Conservation (phyloP, 2,329 filamentous ascomycete genomes). For the Dactylonectria macrodidyma region DNA sequence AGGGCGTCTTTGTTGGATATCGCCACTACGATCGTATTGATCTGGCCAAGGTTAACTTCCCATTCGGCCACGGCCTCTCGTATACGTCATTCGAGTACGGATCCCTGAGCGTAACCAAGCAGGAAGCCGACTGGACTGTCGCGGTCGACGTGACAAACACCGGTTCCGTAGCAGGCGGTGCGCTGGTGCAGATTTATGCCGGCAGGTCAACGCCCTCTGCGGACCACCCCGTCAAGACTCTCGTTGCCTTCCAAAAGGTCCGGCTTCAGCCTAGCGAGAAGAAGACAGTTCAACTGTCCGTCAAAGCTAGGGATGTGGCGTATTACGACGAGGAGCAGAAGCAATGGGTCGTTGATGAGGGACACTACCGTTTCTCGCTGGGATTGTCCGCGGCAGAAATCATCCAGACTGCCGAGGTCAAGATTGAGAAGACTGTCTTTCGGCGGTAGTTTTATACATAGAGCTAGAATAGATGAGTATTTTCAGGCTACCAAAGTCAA, state of each 20-base stretch:
- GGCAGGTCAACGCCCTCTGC: slow-evolving; percentile 25
- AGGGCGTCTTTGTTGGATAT: slow-evolving; percentile 79
- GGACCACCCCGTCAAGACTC: slow-evolving; percentile 49
- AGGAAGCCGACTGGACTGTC: slow-evolving; percentile 63
- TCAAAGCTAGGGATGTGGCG: slow-evolving; percentile 45
- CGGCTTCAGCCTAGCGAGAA: slow-evolving; percentile 41
- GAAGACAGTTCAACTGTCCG: slow-evolving; percentile 30
- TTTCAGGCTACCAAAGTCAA: background rate
- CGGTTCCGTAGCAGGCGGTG: slow-evolving; percentile 62
- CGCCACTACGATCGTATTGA: slow-evolving; percentile 73
- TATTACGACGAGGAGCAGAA: slow-evolving; percentile 44
- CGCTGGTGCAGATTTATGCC: slow-evolving; percentile 69
- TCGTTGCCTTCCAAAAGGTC: slow-evolving; percentile 51
- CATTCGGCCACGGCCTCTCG: slow-evolving; percentile 77
- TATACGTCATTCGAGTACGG: slow-evolving; percentile 75
- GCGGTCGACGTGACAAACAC: slow-evolving; percentile 70
- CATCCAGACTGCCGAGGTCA: background rate
- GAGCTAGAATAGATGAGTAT: background rate
- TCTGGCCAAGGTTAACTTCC: slow-evolving; percentile 69
- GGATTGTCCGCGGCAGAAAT: slow-evolving; percentile 46
- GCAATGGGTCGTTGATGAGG: slow-evolving; percentile 48
- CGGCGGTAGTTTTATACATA: slow-evolving; percentile 7
- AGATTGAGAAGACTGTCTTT: slow-evolving; percentile 6
- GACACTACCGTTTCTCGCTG: slow-evolving; percentile 46
- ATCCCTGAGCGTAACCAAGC: slow-evolving; percentile 55